Percentiles rank a stretch among this genome's conserved stretches.
Conservation (phyloP, 192 early-diverging fungal genomes). For the Pilobolus umbonatus region DNA sequence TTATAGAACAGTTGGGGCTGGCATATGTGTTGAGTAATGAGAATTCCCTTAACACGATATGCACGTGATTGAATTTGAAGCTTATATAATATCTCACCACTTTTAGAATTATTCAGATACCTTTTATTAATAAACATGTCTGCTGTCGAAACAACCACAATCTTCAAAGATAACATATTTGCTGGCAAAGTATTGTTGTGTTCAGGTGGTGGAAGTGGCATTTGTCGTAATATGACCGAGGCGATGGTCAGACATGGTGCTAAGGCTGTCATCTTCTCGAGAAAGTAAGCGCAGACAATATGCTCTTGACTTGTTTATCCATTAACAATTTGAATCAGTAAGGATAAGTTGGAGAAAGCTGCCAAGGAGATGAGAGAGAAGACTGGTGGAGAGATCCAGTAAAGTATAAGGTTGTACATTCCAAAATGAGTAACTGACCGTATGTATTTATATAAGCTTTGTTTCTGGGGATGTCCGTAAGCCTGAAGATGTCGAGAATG, state of each 20-base stretch:
- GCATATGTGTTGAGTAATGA: too few species aligned
- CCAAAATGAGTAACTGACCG: background rate
- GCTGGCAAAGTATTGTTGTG: slow-evolving; percentile 33
- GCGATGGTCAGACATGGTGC: slow-evolving; percentile 57
- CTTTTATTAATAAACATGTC: slow-evolving; percentile 4
- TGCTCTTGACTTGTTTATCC: background rate
- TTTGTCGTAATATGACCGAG: slow-evolving; percentile 64
- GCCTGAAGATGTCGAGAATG: slow-evolving; percentile 50
- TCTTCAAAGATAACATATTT: slow-evolving; percentile 33
- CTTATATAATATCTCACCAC: too few species aligned
- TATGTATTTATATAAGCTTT: slow-evolving; percentile 15
- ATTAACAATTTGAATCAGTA: slow-evolving; percentile 2
- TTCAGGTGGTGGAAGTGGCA: slow-evolving; percentile 60
- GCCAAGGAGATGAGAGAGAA: slow-evolving; percentile 53
- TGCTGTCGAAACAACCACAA: slow-evolving; percentile 25
- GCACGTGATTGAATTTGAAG: too few species aligned
- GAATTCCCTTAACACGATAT: too few species aligned
- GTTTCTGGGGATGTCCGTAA: slow-evolving; percentile 64
- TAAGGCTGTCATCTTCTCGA: slow-evolving; percentile 57
- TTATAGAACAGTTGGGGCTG: too few species aligned
- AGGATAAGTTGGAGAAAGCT: slow-evolving; percentile 60
- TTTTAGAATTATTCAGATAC: background rate
- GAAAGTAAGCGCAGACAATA: slow-evolving; percentile 39
- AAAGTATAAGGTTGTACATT: background rate
- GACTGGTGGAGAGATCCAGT: slow-evolving; percentile 54